Evolutionary conservation across 2,329 filamentous ascomycete species (phyloP).

Genomic region (Pestalotiopsis sp.): DNA sequence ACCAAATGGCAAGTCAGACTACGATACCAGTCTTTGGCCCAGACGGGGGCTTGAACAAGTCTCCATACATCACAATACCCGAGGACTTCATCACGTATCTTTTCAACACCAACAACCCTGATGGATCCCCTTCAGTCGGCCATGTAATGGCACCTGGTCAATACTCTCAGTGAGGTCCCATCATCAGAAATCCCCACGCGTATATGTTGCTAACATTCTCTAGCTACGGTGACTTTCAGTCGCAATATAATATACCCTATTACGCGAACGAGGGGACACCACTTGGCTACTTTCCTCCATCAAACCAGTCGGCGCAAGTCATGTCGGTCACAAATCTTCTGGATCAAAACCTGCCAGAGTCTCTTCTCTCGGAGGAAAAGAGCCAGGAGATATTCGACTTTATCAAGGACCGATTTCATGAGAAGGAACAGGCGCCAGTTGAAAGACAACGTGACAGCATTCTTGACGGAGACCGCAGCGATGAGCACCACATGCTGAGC

Average conservation of each 20-base stretch:
- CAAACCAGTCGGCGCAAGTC: slow-evolving; percentile 68
- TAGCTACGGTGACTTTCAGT: slow-evolving; percentile 58
- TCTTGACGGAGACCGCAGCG: slow-evolving; percentile 75
- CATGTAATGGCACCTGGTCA: slow-evolving; percentile 50
- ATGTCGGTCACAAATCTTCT: slow-evolving; percentile 90
- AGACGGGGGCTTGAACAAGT: slow-evolving; percentile 78
- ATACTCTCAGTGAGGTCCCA: slow-evolving; percentile 51
- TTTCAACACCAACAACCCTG: slow-evolving; percentile 70
- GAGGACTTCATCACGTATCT: slow-evolving; percentile 87
- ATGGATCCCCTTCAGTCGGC: slow-evolving; percentile 53
- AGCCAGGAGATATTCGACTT: slow-evolving; percentile 81
- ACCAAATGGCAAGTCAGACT: slow-evolving; percentile 65
- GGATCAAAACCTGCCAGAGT: slow-evolving; percentile 79
- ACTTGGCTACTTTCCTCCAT: slow-evolving; percentile 60
- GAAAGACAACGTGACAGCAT: slow-evolving; percentile 77
- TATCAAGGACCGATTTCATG: slow-evolving; percentile 80
- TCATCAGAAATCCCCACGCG: background rate
- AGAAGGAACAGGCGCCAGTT: slow-evolving; percentile 74
- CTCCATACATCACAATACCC: slow-evolving; percentile 80
- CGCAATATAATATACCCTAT: slow-evolving; percentile 53
- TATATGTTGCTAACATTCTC: slow-evolving; percentile 25
- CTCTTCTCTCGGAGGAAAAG: slow-evolving; percentile 84
- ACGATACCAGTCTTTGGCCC: slow-evolving; percentile 87
- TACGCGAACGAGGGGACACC: slow-evolving; percentile 49
- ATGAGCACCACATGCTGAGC: slow-evolving; percentile 71